A percentile compares a stretch with the other conserved stretches of the same genome.
These are phyloP conservation scores for Coleophoma eucalyptorum DNA, from an alignment of 2,329 filamentous ascomycete species.

Conservation along the genomic window DNA sequence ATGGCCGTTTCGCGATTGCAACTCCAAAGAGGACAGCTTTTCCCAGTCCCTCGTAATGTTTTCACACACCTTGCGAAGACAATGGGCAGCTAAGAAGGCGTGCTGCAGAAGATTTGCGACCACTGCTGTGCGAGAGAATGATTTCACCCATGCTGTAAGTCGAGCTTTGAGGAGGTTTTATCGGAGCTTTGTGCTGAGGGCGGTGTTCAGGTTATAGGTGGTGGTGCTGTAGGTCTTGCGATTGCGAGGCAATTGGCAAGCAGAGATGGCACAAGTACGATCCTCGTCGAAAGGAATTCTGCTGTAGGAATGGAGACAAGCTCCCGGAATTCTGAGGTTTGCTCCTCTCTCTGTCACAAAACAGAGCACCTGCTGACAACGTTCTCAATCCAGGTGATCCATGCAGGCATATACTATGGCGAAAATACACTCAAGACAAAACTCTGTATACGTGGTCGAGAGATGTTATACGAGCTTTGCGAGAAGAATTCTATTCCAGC, in stretches of 20 bases:
- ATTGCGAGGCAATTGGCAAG: slow-evolving; percentile 60
- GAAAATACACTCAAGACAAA: slow-evolving; percentile 70
- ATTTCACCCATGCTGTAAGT: slow-evolving; percentile 29
- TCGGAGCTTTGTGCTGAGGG: not conserved
- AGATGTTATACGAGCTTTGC: slow-evolving; percentile 79
- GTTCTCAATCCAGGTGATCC: slow-evolving; percentile 66
- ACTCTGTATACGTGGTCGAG: slow-evolving; percentile 75
- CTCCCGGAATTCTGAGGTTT: slow-evolving; percentile 63
- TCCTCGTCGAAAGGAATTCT: slow-evolving; percentile 64
- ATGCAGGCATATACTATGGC: slow-evolving; percentile 76
- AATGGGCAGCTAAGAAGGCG: slow-evolving; percentile 5
- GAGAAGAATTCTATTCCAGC: slow-evolving; percentile 62
- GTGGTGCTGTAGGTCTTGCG: slow-evolving; percentile 65
- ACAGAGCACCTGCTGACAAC: not conserved
- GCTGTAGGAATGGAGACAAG: slow-evolving; percentile 66
- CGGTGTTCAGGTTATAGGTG: slow-evolving; percentile 46
- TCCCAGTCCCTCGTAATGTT: slow-evolving; percentile 7
- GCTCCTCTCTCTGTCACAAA: not conserved
- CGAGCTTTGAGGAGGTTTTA: not conserved
- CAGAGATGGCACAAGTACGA: slow-evolving; percentile 55
- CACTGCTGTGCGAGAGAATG: slow-evolving; percentile 15
- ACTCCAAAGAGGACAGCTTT: no score
- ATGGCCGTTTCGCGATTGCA: no score
- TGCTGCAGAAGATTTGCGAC: slow-evolving; percentile 18
- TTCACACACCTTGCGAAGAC: slow-evolving; percentile 6